Evolutionary conservation across 2,329 filamentous ascomycete genomes (phyloP), one percentile per base, ranked within the genome.

Genomic region (Dactylellina leptospora): DNA sequence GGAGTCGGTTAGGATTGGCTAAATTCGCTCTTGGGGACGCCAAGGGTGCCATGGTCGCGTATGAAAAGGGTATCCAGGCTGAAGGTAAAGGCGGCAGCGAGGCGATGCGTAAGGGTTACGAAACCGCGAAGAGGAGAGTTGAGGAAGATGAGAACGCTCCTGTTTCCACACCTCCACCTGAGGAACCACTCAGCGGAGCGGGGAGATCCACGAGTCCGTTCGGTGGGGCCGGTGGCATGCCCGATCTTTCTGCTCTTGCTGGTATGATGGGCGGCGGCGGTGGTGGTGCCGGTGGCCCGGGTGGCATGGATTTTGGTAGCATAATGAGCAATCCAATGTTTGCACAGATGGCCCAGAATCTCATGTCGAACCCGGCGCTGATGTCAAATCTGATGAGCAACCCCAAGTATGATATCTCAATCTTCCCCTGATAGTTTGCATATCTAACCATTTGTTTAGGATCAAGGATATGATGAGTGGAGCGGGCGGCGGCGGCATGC

Each of bases 241-340:
- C 90, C 1, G 88, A 92, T 78, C 81, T 93, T n/a, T 82, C 83
- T 68, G 84, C 84, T 72, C 82, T 93, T 45, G 90, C 90, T 2
- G 84, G 88, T 77, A 90, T 93, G 88, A 84, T 93, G 75, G 88
- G 88, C 40, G 84, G 84, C n/a, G 84, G 83, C 18, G 84, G 82
- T 28, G 76, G 84, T 22, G 87, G 84, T 16, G 28, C 28, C 11
- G 84, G 81, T 23, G 86, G 81, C 8, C 87, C 83, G 5, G 89
- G 89, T 55, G 91, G 91, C 60, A 95, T 96, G 90, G 93, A 97
- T 80, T 83, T 99, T 22, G 82, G 87, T 74, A 86, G 87, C 74
- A 88, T 99, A 80, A 96, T 97, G 92, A 92, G 84, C 84, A 99
- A 97, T 83, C 95, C 95, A 62, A 97, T 97, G 95, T 96, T 99